Base-by-base conservation (phyloP, 176 grass and related monocot genomes). In the Hordeum vulgare region DNA sequence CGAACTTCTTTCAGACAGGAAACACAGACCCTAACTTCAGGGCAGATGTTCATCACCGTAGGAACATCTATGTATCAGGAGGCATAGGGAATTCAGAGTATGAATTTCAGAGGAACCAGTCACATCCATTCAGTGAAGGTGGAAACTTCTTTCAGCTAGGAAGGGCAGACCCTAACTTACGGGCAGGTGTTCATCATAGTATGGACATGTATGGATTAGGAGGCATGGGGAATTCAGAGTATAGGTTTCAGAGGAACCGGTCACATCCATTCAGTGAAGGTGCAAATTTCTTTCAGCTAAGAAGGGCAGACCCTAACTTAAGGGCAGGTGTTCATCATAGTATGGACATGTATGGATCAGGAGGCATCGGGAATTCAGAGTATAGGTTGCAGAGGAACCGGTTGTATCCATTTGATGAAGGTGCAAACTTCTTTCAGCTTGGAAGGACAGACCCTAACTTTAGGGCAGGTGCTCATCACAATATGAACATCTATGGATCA, bases 1-100 rank as follows among this genome's bases (percentile, higher is more conserved):
- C 80, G 60, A 77, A 40, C 66, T 66, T 89, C 64, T 90, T 78
- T 72, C 83, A 59, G 58, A 67, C 27, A 36, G 74, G 79, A 74
- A 35, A 71, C 1, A 39, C 12, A 61, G 24, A 61, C 74, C n/a
- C 42, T 73, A 61, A 61, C 24, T 27, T 61, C 10, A 61, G 59
- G 26, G 59, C 59, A 61, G 59, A 23, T 61, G 59, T 27, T 61
- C 24, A 61, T 61, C 59, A 26, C 4, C 11, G 24, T 61, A 13
- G 25, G 59, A 25, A 61, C 24, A 27, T 61, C 59, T 61, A 61
- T 27, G 59, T 24, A 61, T 27, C 59, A 26, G 58, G 58, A 9
- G 23, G 23, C 11, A n/a, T 66, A 1, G 37, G 6, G 37, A 39
- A 39, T 39, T 39, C 37, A 39, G 37, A 8, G 37, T 9, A 39